Conservation (phyloP, 352 stramenopile species). For the Globisporangium lucens region DNA sequence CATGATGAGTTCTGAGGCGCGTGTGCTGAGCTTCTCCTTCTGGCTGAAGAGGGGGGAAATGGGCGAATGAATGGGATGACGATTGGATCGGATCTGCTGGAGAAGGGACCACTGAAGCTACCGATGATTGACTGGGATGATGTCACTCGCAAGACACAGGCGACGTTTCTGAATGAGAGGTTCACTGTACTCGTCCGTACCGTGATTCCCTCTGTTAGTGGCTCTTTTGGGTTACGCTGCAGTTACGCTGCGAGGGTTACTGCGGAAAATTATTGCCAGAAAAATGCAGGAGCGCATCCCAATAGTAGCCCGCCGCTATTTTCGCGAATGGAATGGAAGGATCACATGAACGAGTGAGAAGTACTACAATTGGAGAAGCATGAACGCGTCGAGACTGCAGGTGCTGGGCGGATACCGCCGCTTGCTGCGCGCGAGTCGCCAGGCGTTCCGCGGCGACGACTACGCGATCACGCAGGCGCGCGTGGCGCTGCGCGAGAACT, state of each 20-base stretch:
- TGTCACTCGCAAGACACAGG: slow-evolving; percentile 7
- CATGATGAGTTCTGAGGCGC: slow-evolving; percentile 22
- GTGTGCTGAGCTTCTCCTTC: neutral
- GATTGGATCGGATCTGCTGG: neutral
- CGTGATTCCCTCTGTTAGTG: neutral
- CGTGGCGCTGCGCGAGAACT: slow-evolving; percentile 64
- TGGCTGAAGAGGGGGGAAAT: neutral
- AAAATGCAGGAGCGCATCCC: neutral
- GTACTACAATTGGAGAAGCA: slow-evolving; percentile 12
- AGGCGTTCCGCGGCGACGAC: slow-evolving; percentile 67
- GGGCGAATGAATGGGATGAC: slow-evolving; percentile 3
- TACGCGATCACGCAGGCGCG: slow-evolving; percentile 64
- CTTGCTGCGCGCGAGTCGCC: slow-evolving; percentile 65
- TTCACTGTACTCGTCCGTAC: neutral
- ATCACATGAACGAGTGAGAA: neutral
- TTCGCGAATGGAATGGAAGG: slow-evolving; percentile 8
- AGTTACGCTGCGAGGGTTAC: neutral
- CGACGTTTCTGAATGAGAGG: slow-evolving; percentile 12
- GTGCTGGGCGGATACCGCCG: slow-evolving; percentile 77
- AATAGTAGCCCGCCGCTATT: neutral
- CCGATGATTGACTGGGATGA: slow-evolving; percentile 5
- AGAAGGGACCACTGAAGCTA: slow-evolving; percentile 2
- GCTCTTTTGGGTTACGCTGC: neutral
- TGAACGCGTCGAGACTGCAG: slow-evolving; percentile 47
- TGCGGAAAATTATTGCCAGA: neutral